Base-by-base conservation (phyloP, 345 rosid species). In the Eucalyptus victrix region DNA sequence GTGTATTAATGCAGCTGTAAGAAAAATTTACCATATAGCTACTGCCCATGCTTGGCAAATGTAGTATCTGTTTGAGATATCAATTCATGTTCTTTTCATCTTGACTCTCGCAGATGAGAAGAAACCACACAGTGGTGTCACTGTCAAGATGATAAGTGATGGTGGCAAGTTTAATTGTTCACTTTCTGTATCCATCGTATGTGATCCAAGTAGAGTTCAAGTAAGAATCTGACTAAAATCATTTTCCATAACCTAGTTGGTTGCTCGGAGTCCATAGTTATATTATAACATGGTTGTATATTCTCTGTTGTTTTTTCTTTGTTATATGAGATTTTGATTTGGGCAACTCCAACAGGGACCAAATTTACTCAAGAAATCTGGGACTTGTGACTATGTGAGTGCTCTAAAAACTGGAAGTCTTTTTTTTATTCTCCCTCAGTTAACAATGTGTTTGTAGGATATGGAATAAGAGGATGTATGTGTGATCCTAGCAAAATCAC, bases 51-150 rank as follows among this genome's bases (percentile, higher is more conserved):
- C 47, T 40, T 76, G 1, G 47, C 16, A 76, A 76, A 21, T 76
- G 47, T 40, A 69, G 37, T 69, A 34, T 76, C 18, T 89, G 80
- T 30, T 50, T 89, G 45, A 23, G 86, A 87, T 86, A 87, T 80
- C 80, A 4, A 91, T 91, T 87, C 91, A 90, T 83, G 60, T 87
- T 90, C 89, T 58, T 89, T 56, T 91, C 19, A 87, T 65, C 53
- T 76, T 88, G 53, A 86, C 89, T 88, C 80, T 53, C 83, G 88
- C 94, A 98, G 99, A 98, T 93, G 87, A 93, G 86, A 89, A 91
- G 88, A 94, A 96, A 93, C 99, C 99, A 44, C 92, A 93, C 88
- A 95, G 91, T 90, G 99, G 99, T 89, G 96, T 98, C 89, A 90
- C 90, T 93, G 95, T 97, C 90, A 96, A 92, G 91, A 96, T 97